Evolutionary conservation across 129 eudicot species (phyloP), one percentile per base, ranked within the genome.

Genomic region (Lactuca saligna): DNA sequence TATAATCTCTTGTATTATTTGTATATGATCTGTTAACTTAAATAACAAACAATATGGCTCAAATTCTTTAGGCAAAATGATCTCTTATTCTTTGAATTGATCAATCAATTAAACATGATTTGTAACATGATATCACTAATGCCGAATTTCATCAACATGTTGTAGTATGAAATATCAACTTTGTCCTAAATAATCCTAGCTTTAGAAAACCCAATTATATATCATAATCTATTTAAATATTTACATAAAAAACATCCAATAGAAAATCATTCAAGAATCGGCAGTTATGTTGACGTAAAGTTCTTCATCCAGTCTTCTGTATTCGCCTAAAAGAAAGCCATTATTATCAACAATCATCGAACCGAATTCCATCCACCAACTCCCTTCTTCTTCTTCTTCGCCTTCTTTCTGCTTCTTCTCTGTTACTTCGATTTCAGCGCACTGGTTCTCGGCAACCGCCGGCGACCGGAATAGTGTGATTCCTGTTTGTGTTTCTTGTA

Each of bases 311-410:
- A 68, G 32, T 17, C 49, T n/a, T 14, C 63, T 54, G 17, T 15
- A 68, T 68, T 68, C 51, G 17, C 63, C 73, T 54, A 68, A 17
- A 57, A 68, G 60, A 66, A 54, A 68, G 54, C 63, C 73, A 29
- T 68, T 54, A 55, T 16, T 17, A 5, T 68, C 73, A 2, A 68
- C 60, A 6, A 68, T 53, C 59, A 68, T 20, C 58, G 71, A 66
- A 6, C 59, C 25, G 7, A 11, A 66, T 15, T 48, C 53, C 46
- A 25, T 8, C 55, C 53, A 61, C 41, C 9, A 61, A 33, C 13
- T 33, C 20, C 65, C 44, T 0, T 33, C 65, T 37, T 31, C 39
- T 61, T 33, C 48, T 29, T 8, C 48, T 44, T 20, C 41, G 8
- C 6, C 53, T 38, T 68, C 55, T 17, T 54, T 12, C 25, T 54